Evolutionary conservation across 2,329 filamentous ascomycete genomes (phyloP).

Genomic region (Aspergillus sp.): DNA sequence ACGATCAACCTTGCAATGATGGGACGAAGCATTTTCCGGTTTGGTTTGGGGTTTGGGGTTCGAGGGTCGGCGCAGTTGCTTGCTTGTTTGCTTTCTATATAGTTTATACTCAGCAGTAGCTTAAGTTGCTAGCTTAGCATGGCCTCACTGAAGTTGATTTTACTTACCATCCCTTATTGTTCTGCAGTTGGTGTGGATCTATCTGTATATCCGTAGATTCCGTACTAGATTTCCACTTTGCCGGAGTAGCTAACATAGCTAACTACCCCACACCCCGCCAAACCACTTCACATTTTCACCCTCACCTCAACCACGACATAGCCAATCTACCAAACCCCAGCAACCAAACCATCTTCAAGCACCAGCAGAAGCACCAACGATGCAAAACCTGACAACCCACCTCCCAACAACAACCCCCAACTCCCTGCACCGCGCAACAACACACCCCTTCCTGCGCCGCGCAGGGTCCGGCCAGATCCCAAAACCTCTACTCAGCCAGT

Average conservation of each 20-base stretch:
- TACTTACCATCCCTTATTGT: neutral
- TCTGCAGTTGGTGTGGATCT: neutral
- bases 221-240: neutral
- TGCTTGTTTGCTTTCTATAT: neutral
- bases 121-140: neutral
- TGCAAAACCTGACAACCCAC: slow-evolving; percentile 52
- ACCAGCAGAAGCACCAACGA: slow-evolving; percentile 22
- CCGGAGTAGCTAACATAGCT: neutral
- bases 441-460: slow-evolving; percentile 64
- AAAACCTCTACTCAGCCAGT: slow-evolving; percentile 58
- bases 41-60: neutral
- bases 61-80: neutral
- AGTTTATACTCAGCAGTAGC: neutral
- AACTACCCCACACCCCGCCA: slow-evolving; percentile 6
- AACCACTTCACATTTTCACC: neutral
- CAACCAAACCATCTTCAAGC: neutral
- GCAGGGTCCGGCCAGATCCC: slow-evolving; percentile 64
- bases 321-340: neutral
- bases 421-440: slow-evolving; percentile 58
- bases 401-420: slow-evolving; percentile 53
- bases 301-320: too few species aligned
- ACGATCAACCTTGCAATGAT: slow-evolving; percentile 11
- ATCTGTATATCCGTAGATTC: neutral
- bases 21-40: slow-evolving; percentile 10
- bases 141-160: neutral